These are phyloP conservation scores for Calonectria naviculata DNA, from an alignment of 2,329 filamentous ascomycete species.

Conservation along the genomic window DNA sequence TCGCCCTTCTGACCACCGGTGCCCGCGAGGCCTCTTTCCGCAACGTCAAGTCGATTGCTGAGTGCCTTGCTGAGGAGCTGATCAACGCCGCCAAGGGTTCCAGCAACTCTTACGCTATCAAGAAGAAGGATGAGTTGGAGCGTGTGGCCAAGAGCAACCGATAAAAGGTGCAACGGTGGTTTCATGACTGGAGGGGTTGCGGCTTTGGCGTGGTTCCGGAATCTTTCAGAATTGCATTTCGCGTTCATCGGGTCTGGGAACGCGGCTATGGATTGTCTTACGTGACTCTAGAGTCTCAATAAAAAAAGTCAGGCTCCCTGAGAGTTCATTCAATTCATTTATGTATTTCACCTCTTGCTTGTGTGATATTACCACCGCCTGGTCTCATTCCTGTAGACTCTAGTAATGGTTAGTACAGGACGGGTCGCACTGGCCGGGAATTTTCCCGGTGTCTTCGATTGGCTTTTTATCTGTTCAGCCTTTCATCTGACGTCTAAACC, in stretches of 20 bases:
- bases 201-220: constrained; percentile 58
- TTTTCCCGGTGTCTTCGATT: background rate
- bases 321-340: constrained; percentile 51
- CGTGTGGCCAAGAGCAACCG: constrained; percentile 99
- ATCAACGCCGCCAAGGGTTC: constrained; percentile 99
- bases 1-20: constrained; percentile 98
- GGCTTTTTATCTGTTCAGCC: background rate
- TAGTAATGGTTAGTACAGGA: background rate
- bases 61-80: constrained; percentile 99
- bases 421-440: no score
- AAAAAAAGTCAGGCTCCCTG: constrained; percentile 54
- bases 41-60: constrained; percentile 99
- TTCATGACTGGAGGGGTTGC: constrained; percentile 51
- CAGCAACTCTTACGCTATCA: constrained; percentile 99
- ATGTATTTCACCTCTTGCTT: constrained; percentile 21
- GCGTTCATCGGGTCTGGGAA: constrained; percentile 58
- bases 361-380: background rate
- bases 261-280: constrained; percentile 57
- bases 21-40: constrained; percentile 99
- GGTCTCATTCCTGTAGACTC: no score
- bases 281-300: constrained; percentile 57
- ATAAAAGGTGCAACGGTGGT: constrained; percentile 72
- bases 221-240: constrained; percentile 61
- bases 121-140: constrained; percentile 99
- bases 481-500: background rate